Percentiles rank a stretch among this genome's conserved stretches.
These are phyloP conservation scores for Trametes meyenii DNA, from an alignment of 768 basidiomycete genomes.

Conservation along the genomic window DNA sequence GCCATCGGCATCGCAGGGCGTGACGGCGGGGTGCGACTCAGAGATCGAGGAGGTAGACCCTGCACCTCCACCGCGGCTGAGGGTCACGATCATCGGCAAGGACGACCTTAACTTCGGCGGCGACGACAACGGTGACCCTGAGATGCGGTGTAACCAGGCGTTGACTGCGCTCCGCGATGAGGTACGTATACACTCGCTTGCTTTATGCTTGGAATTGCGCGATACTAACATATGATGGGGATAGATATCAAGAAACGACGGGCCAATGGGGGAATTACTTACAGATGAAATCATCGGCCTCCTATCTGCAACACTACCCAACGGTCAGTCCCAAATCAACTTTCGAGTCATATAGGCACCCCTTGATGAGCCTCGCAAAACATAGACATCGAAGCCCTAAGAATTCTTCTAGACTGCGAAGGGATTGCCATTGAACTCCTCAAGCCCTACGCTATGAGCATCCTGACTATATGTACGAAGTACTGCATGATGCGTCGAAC, in stretches of 20 bases:
- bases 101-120: neutral
- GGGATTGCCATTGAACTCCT: neutral
- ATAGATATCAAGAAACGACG: neutral
- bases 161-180: conserved; percentile 15
- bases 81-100: conserved; percentile 4
- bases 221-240: neutral
- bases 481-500: conserved; percentile 8
- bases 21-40: conserved; percentile 11
- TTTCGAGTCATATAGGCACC: no score
- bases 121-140: neutral
- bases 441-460: neutral
- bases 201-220: neutral
- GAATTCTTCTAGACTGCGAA: neutral
- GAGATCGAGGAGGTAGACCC: conserved; percentile 11
- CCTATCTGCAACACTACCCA: conserved; percentile 5
- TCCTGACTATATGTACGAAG: conserved; percentile 10
- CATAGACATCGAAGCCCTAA: conserved; percentile 9
- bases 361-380: neutral
- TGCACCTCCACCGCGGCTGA: neutral
- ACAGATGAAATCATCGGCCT: neutral
- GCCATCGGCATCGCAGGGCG: conserved; percentile 19
- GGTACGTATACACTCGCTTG: conserved; percentile 11
- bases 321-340: neutral
- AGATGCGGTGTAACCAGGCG: conserved; percentile 12
- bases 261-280: neutral